phyloP scores from a whole-genome alignment of 345 rosid species.

The Populus alba region DNA sequence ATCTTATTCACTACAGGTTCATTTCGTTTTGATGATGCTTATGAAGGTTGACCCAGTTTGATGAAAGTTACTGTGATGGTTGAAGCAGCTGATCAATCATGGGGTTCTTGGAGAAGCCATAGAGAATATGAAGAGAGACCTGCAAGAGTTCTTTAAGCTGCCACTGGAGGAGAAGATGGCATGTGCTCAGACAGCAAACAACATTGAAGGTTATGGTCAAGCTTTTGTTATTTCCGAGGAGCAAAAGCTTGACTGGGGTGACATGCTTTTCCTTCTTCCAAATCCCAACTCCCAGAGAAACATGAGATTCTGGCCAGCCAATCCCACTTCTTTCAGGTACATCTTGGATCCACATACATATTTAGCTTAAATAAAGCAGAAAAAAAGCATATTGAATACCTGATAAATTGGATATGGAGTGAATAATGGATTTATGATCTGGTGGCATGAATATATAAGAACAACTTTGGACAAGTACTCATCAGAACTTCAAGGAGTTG shows the following conservation, averaged over 20 bases:
- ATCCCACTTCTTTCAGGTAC: constrained; percentile 41
- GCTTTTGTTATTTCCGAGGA: constrained; percentile 49
- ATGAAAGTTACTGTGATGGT: not conserved
- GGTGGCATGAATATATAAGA: constrained; percentile 4
- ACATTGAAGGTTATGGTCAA: constrained; percentile 52
- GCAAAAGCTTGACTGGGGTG: constrained; percentile 56
- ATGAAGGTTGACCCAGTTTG: too few species aligned
- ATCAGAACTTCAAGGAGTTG: constrained; percentile 16
- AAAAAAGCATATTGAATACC: not conserved
- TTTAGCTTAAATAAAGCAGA: not conserved
- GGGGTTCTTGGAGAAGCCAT: constrained; percentile 32
- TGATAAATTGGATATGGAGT: not conserved
- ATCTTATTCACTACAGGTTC: too few species aligned
- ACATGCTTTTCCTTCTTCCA: constrained; percentile 41
- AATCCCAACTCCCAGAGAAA: constrained; percentile 29
- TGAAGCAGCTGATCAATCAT: constrained; percentile 41
- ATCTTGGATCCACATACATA: not conserved
- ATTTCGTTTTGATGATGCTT: too few species aligned
- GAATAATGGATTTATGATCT: not conserved
- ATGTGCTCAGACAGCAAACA: constrained; percentile 34
- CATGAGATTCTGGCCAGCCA: constrained; percentile 35
- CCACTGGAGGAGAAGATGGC: constrained; percentile 42
- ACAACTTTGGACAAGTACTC: constrained; percentile 35
- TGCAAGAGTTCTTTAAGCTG: constrained; percentile 35
- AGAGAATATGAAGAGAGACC: constrained; percentile 38